Conservation (phyloP, 2,329 filamentous ascomycete species). For the Graphilbum sp. region DNA sequence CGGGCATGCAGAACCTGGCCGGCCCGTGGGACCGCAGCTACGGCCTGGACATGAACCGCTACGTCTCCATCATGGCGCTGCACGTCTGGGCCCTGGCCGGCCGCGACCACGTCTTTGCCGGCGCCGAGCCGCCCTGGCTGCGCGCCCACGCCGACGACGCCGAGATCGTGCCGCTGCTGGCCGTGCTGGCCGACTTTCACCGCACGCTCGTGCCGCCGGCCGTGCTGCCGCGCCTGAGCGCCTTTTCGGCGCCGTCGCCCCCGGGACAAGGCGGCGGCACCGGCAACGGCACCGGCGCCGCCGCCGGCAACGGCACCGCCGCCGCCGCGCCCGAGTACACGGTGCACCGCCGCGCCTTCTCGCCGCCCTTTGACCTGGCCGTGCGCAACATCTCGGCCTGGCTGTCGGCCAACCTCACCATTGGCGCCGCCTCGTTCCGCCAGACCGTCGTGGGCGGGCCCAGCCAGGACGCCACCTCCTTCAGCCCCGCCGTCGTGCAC, state of each 20-base stretch:
- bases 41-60: conserved; percentile 47
- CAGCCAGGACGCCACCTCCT: conserved; percentile 30
- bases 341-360: conserved; percentile 35
- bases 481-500: conserved; percentile 43
- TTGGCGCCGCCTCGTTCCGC: conserved; percentile 42
- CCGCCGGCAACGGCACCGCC: too few relatives aligned
- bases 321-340: conserved; percentile 29
- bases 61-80: conserved; percentile 38
- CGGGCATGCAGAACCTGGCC: conserved; percentile 41
- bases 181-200: conserved; percentile 12
- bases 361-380: conserved; percentile 39
- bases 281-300: too few relatives aligned
- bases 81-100: conserved; percentile 43
- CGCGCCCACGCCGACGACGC: conserved; percentile 45
- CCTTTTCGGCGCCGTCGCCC: too few relatives aligned
- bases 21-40: conserved; percentile 50
- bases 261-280: too few relatives aligned
- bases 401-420: conserved; percentile 38
- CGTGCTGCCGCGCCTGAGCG: conserved; percentile 22
- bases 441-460: conserved; percentile 40
- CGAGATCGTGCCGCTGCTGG: conserved; percentile 38
- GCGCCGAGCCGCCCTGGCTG: conserved; percentile 3
- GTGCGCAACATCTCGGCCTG: conserved; percentile 43
- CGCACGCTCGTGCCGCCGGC: conserved; percentile 4
- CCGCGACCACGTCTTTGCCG: conserved; percentile 19